Base-by-base conservation (phyloP, 1,139 yeast genomes). In the Blastobotrys niveus region DNA sequence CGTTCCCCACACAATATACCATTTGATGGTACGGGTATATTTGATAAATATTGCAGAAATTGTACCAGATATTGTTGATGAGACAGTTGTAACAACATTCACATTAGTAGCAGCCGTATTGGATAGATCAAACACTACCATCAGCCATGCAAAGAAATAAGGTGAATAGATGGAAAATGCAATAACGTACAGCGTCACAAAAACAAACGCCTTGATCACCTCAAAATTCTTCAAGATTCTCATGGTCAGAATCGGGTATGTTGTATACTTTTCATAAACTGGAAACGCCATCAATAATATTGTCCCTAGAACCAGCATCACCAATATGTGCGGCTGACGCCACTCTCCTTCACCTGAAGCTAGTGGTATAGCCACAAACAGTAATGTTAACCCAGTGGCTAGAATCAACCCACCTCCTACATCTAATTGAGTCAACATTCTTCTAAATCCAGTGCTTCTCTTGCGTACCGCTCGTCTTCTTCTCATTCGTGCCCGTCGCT, bases 41-140 rank as follows among this genome's bases (percentile, higher is more conserved):
- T 67, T 64, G 20, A 72, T 75, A 40, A 80, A 68, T n/a, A 74
- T 52, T 12, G 80, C 57, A 7, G 86, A 82, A 35, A 79, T 62
- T 10, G 77, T 50, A 9, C 81, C 75, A 24, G 84, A 80, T 39
- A 76, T 70, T 34, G 80, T 72, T 18, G 77, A 79, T 3, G 82
- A 72, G 18, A 77, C 83, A 52, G 82, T 81, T n/a, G 83, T 72
- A 55, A 76, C 76, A 44, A 81, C 64, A 2, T 78, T 72, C 3
- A 77, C 65, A 54, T 82, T 80, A 4, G 82, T 76, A n/a, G 88
- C 86, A 2, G 86, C 77, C 43, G 67, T 70, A 40, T 68, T 63
- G 18, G 79, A 66, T 49, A 78, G 75, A 55, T 77, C 68, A 63
- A 46, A 48, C 15, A 46, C 81, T 73, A 6, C 81, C 79, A 37